Percentiles rank a stretch among this genome's conserved stretches.
Evolutionary conservation across 1,284 basidiomycete species (phyloP).

Genomic region (Apiotrichum sp.): DNA sequence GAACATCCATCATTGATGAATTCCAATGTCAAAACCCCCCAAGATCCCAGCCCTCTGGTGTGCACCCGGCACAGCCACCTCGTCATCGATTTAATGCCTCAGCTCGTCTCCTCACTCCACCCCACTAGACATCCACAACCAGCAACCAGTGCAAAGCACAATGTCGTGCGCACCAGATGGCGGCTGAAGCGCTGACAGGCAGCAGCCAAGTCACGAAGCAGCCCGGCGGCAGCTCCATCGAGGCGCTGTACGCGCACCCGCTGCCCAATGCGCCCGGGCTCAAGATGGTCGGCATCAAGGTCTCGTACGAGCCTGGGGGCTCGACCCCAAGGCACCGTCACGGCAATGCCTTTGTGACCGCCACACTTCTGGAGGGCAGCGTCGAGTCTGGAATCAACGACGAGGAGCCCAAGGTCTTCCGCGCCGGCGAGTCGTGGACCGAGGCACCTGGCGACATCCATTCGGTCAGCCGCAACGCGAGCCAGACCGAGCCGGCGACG

Average conservation of each 20-base stretch:
- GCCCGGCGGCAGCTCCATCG: not conserved
- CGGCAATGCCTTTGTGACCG: conserved; percentile 8
- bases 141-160: too few relatives aligned
- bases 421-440: conserved; percentile 2
- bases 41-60: too few relatives aligned
- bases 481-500: conserved; percentile 1
- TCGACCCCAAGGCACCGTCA: conserved; percentile 4
- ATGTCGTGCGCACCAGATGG: too few relatives aligned
- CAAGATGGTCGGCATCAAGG: conserved; percentile 7
- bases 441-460: conserved; percentile 10
- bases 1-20: too few relatives aligned
- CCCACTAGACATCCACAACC: too few relatives aligned
- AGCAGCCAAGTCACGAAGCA: not conserved
- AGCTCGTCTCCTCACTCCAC: too few relatives aligned
- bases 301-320: conserved; percentile 4
- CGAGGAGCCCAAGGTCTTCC: conserved; percentile 3
- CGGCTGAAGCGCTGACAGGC: too few relatives aligned
- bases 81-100: too few relatives aligned
- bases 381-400: conserved; percentile 4
- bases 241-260: conserved; percentile 5
- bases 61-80: too few relatives aligned
- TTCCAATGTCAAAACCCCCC: too few relatives aligned
- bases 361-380: not conserved
- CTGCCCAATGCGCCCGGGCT: conserved; percentile 6
- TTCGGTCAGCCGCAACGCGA: conserved; percentile 4